These are phyloP conservation scores for Myriosclerotinia curreyana DNA, from an alignment of 2,329 filamentous ascomycete genomes.

Conservation along the genomic window DNA sequence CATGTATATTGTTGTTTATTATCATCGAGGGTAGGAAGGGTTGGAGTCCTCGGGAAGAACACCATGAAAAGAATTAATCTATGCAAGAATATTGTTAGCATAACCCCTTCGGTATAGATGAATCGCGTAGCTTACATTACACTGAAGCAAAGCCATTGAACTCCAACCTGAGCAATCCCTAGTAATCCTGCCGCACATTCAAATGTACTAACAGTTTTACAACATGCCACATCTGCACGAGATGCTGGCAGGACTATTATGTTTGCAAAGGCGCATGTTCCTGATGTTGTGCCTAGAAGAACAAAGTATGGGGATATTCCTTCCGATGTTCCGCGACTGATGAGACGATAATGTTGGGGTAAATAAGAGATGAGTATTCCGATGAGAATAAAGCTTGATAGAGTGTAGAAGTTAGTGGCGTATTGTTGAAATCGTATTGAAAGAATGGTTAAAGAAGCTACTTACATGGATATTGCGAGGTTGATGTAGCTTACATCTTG, in stretches of 20 bases:
- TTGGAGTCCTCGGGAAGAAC: constrained; percentile 74
- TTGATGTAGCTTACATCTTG: constrained; percentile 51
- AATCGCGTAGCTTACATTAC: constrained; percentile 64
- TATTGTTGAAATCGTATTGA: neutral
- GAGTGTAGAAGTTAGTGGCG: constrained; percentile 13
- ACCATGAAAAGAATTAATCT: constrained; percentile 92
- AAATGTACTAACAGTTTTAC: constrained; percentile 73
- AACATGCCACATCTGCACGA: constrained; percentile 79
- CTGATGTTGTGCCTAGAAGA: constrained; percentile 86
- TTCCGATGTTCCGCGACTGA: constrained; percentile 78
- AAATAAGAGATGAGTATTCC: constrained; percentile 92
- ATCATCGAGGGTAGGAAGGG: constrained; percentile 35
- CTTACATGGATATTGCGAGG: constrained; percentile 53
- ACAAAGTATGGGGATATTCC: constrained; percentile 96
- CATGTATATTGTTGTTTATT: constrained; percentile 59
- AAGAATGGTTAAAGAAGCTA: constrained; percentile 1
- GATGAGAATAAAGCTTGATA: constrained; percentile 63
- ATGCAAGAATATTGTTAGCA: constrained; percentile 17
- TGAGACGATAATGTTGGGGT: constrained; percentile 91
- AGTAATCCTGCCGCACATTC: constrained; percentile 83
- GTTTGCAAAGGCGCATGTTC: constrained; percentile 85
- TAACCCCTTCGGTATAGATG: neutral
- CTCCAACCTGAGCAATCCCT: constrained; percentile 85
- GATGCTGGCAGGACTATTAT: constrained; percentile 86
- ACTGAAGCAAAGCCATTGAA: constrained; percentile 89